A percentile compares a stretch with the other conserved stretches of the same genome.
Evolutionary conservation across 2,329 filamentous ascomycete species (phyloP).

Genomic region (Zopfia rhizophila): DNA sequence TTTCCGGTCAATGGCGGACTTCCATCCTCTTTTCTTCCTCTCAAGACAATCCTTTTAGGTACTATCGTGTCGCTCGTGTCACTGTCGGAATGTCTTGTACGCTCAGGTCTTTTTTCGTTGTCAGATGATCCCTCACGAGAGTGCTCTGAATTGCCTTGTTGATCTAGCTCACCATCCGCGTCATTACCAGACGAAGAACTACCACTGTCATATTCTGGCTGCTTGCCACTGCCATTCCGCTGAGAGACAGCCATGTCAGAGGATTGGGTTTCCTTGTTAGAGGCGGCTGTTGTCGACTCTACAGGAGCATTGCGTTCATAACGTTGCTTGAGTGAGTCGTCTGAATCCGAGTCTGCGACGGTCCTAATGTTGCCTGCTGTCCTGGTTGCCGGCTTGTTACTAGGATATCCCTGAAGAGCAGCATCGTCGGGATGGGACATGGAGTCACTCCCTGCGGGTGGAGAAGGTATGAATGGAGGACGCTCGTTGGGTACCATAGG

Average conservation of each 20-base stretch:
- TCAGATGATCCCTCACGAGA: conserved; percentile 16
- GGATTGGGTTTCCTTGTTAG: conserved; percentile 1
- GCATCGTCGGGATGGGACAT: conserved; percentile 19
- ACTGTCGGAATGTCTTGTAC: conserved; percentile 19
- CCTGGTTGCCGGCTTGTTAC: conserved; percentile 19
- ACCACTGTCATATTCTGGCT: conserved; percentile 35
- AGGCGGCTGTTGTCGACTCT: conserved; percentile 12
- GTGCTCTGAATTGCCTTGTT: conserved; percentile 27
- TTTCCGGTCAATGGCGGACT: conserved; percentile 49
- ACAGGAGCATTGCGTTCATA: conserved; percentile 22
- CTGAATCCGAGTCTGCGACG: conserved; percentile 30
- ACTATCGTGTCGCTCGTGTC: conserved; percentile 21
- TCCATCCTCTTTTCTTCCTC: conserved; percentile 24
- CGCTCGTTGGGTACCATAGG: conserved; percentile 45
- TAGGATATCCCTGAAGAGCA: conserved; percentile 25
- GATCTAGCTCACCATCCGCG: conserved; percentile 17
- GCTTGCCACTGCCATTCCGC: conserved; percentile 18
- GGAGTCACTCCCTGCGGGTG: conserved; percentile 28
- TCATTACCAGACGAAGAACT: conserved; percentile 29
- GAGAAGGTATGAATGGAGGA: conserved; percentile 33
- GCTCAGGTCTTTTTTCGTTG: conserved; percentile 26
- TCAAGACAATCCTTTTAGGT: conserved; percentile 4
- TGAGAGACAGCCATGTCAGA: conserved; percentile 31
- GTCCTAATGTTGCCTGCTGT: conserved; percentile 21
- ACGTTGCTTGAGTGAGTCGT: conserved; percentile 29